These are phyloP conservation scores for Ophiostoma ips DNA, from an alignment of 2,329 filamentous ascomycete species.

Conservation along the genomic window DNA sequence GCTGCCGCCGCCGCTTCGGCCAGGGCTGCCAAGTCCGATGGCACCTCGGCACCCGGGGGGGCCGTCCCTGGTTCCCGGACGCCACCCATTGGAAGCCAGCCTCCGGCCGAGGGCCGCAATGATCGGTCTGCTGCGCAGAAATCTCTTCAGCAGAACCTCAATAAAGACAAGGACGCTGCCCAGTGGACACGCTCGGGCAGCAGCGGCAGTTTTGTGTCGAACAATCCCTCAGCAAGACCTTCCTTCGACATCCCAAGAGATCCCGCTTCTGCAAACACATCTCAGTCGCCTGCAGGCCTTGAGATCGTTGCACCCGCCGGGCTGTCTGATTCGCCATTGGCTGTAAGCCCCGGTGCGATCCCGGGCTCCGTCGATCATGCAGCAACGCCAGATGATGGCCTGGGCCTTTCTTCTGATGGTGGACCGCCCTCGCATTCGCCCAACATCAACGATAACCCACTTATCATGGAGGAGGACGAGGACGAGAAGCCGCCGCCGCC, in stretches of 20 bases:
- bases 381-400: background rate
- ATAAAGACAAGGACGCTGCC: conserved; percentile 18
- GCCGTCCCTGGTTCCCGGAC: conserved; percentile 15
- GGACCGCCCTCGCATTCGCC: background rate
- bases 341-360: too few relatives aligned
- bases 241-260: too few relatives aligned
- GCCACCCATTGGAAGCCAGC: conserved; percentile 13
- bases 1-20: conserved; percentile 17
- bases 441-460: conserved; percentile 19
- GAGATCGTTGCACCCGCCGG: too few relatives aligned
- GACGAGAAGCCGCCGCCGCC: conserved; percentile 47
- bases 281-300: background rate
- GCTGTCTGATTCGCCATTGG: too few relatives aligned
- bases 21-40: conserved; percentile 9
- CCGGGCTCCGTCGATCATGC: background rate
- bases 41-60: conserved; percentile 12
- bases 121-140: conserved; percentile 12
- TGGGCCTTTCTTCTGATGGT: background rate
- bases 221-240: background rate
- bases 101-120: conserved; percentile 2
- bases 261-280: too few relatives aligned
- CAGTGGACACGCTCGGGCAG: background rate
- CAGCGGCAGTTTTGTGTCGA: conserved; percentile 2
- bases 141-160: conserved; percentile 9
- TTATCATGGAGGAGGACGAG: conserved; percentile 14